Percentiles rank a stretch among this genome's conserved stretches.
Conservation (phyloP, 108 stramenopile genomes). For the Aurantiochytrium sp. region DNA sequence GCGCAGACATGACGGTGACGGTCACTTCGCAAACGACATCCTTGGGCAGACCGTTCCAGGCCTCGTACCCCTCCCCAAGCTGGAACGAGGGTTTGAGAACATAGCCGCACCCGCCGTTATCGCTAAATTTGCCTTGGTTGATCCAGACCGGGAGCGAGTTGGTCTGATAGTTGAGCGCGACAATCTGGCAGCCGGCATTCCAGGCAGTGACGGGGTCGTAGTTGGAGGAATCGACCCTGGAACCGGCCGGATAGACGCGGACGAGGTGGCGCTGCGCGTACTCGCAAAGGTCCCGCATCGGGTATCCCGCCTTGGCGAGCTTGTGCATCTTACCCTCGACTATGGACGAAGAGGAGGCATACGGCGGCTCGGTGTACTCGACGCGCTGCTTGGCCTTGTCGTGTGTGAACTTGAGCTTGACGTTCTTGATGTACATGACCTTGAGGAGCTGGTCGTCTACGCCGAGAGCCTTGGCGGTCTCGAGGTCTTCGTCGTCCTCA, state of each 20-base stretch:
- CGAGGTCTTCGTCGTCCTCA: constrained; percentile 35
- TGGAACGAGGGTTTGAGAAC: constrained; percentile 67
- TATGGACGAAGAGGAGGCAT: not conserved
- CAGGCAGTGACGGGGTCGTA: constrained; percentile 46
- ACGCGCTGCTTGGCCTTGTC: not conserved
- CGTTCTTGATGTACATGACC: constrained; percentile 50
- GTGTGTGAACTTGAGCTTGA: constrained; percentile 50
- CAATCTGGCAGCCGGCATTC: constrained; percentile 54
- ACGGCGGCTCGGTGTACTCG: not conserved
- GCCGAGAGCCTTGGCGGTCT: constrained; percentile 46
- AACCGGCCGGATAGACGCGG: constrained; percentile 8
- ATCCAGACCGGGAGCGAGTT: constrained; percentile 39
- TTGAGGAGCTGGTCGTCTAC: constrained; percentile 46
- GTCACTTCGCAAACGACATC: not conserved
- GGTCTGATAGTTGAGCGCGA: constrained; percentile 61
- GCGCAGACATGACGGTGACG: not conserved
- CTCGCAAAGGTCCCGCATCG: not conserved
- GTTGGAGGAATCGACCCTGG: constrained; percentile 52
- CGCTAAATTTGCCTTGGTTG: constrained; percentile 45
- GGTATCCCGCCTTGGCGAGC: not conserved
- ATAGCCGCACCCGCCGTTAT: constrained; percentile 80
- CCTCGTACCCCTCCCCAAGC: not conserved
- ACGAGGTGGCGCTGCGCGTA: constrained; percentile 24
- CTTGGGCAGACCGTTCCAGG: not conserved
- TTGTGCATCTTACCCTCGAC: not conserved